phyloP scores from a whole-genome alignment of 345 rosid species.

The Acer campestre region DNA sequence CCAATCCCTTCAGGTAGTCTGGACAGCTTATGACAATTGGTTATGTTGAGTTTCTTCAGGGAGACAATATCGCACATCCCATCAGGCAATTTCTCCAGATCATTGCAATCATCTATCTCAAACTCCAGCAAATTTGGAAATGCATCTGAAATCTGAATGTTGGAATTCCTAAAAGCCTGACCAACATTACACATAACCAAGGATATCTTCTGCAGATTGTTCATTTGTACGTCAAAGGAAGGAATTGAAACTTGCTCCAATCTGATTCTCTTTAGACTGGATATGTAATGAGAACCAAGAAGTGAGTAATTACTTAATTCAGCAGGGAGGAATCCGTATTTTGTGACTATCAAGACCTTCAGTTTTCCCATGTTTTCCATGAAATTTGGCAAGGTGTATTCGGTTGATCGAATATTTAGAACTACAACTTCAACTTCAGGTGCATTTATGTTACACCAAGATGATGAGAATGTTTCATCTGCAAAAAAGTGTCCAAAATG shows the following conservation, averaged over 20 bases:
- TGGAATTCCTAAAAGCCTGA: constrained; percentile 25
- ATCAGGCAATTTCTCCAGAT: constrained; percentile 39
- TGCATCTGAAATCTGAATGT: constrained; percentile 12
- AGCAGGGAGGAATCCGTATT: constrained; percentile 33
- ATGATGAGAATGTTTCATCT: constrained; percentile 53
- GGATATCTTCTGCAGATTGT: constrained; percentile 45
- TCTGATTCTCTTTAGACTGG: constrained; percentile 58
- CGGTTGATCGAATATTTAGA: constrained; percentile 41
- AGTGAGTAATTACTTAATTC: constrained; percentile 35
- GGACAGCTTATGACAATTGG: constrained; percentile 63
- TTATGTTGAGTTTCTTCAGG: constrained; percentile 54
- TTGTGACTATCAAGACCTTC: constrained; percentile 50
- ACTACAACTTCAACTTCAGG: constrained; percentile 49
- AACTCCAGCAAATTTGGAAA: constrained; percentile 52
- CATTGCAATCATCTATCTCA: constrained; percentile 49
- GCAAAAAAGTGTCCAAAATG: constrained; percentile 9
- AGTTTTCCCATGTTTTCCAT: constrained; percentile 45
- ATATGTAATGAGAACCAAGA: not conserved
- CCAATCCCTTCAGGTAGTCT: no score
- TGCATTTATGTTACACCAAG: constrained; percentile 40
- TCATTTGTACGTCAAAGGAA: constrained; percentile 12
- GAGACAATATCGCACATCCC: constrained; percentile 33
- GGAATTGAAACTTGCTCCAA: constrained; percentile 44
- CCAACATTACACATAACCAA: constrained; percentile 47
- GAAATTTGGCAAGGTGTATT: constrained; percentile 46